Evolutionary conservation across 176 grass and related monocot species (phyloP), one percentile per base, ranked within the genome.

Genomic region (Zoysia pacifica): DNA sequence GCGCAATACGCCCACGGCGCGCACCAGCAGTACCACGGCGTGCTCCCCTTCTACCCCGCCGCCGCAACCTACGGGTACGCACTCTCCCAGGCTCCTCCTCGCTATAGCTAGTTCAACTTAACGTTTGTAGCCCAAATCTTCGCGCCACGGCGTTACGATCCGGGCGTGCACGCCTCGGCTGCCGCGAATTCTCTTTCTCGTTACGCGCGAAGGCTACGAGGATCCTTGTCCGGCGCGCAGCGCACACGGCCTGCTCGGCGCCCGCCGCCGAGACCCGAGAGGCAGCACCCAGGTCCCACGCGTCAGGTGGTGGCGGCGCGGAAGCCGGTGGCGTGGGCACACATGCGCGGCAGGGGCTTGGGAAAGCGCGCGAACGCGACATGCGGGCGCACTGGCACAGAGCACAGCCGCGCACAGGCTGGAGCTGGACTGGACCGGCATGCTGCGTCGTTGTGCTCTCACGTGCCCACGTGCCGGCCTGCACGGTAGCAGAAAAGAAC

Each of bases 21-120:
- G 4, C 91, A 85, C 81, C 88, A 87, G 79, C 88, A 89, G 67
- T 97, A 93, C 88, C 88, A 91, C 88, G 84, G 88, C 64, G 86
- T 89, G 8, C 75, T 99, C 73, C 92, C 92, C 9, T 91, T 93
- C 90, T 99, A 93, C 92, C 67, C 86, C 59, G 82, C 90, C 85
- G 48, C 94, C 80, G 51, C 88, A 72, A 63, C 86, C 86, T 99
- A 95, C 88, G 90, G 96, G 96, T 99, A 94, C 15, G 78, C 12
- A 15, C 37, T 0, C 42, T 3, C 16, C 35, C n/a, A 1, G 28
- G 16, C 49, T 36, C 4, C 71, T 55, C 39, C n/a, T 19, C 6
- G 1, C 6, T 28, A 28, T 28, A 28, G 28, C 28, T 28, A 28
- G 28, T 28, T 28, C 28, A 28, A 28, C 28, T 28, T 28, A 0